Percentiles rank a stretch among this genome's conserved stretches.
Evolutionary conservation across 1,284 basidiomycete species (phyloP).

Genomic region (Termitomyces sp.): DNA sequence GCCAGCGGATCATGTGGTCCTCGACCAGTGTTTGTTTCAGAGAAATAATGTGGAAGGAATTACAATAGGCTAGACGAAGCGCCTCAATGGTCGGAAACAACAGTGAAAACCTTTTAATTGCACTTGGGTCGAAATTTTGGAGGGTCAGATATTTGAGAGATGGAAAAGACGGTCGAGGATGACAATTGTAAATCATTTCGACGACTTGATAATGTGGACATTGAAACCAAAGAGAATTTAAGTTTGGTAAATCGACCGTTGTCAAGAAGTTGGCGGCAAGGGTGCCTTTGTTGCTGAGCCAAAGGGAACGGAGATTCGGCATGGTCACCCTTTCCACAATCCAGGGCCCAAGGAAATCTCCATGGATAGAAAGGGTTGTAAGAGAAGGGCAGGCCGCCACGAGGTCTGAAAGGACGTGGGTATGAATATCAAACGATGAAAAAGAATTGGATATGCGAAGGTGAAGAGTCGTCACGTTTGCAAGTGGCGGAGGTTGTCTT

Average conservation of each 20-base stretch:
- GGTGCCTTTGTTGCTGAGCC: constrained; percentile 17
- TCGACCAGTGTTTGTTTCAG: constrained; percentile 16
- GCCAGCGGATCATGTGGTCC: constrained; percentile 18
- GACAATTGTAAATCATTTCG: constrained; percentile 11
- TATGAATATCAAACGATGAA: constrained; percentile 7
- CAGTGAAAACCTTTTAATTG: constrained; percentile 17
- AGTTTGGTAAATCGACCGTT: constrained; percentile 22
- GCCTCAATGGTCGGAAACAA: constrained; percentile 28
- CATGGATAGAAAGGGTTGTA: constrained; percentile 15
- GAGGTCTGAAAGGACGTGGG: constrained; percentile 6
- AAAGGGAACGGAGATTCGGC: constrained; percentile 21
- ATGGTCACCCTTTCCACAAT: constrained; percentile 3
- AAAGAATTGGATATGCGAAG: constrained; percentile 7
- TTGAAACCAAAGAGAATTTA: constrained; percentile 30
- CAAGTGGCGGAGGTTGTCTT: constrained; percentile 16
- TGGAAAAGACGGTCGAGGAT: constrained; percentile 22
- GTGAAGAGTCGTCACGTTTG: constrained; percentile 18
- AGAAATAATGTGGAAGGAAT: constrained; percentile 16
- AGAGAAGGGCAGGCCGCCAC: constrained; percentile 8
- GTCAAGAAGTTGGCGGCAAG: constrained; percentile 23
- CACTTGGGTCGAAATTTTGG: constrained; percentile 20
- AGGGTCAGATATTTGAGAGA: constrained; percentile 30
- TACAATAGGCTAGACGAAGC: constrained; percentile 24
- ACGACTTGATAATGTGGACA: constrained; percentile 15
- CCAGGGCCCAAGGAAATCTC: constrained; percentile 8